Base-by-base conservation (phyloP, 2,329 filamentous ascomycete species). In the Cercospora sp. region DNA sequence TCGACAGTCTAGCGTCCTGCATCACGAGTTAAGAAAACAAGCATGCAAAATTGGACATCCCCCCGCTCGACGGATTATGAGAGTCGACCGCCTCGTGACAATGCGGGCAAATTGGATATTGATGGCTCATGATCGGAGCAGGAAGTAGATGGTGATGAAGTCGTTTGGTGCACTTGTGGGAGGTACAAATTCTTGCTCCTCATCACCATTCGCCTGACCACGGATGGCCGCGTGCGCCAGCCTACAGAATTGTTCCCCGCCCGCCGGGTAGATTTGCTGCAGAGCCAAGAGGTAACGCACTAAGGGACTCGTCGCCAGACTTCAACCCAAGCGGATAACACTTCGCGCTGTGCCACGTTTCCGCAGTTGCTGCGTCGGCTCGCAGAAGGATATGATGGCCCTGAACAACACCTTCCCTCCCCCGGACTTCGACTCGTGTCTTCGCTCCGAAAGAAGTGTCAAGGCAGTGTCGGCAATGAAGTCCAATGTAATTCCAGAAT, bases 401-500 rank as follows among this genome's bases (percentile, higher is more conserved):
- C 70, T 76, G 71, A 74, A 77, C 8, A 73, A 28, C 9, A 74
- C 68, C 18, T 34, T 65, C 16, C 40, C 21, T 12, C 51, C 61
- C 5, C 37, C 60, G 18, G 49, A 18, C 24, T 70, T 58, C 21
- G 30, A 16, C 28, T 7, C 16, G 37, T 45, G 13, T 26, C 59
- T 13, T 45, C 66, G 34, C 24, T 57, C 49, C 5, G 53, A 24
- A 7, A 76, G 66, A 5, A 75, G 53, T 5, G 72, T 71, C 51
- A 71, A 65, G 1, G 72, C 67, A 5, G 72, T 74, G 40, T 74
- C 72, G 9, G 76, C 75, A 30, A 77, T 63, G 55, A 76, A 76
- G 6, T 73, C 76, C 5, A 77, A 69, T 1, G 72, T 75, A 57
- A 77, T 74, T 24, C 75, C 76, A 5, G 74, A 69, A 57, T 77